Percentiles rank a stretch among this genome's conserved stretches.
Conservation (phyloP, 768 basidiomycete species). For the Fomitopsis pulvina region DNA sequence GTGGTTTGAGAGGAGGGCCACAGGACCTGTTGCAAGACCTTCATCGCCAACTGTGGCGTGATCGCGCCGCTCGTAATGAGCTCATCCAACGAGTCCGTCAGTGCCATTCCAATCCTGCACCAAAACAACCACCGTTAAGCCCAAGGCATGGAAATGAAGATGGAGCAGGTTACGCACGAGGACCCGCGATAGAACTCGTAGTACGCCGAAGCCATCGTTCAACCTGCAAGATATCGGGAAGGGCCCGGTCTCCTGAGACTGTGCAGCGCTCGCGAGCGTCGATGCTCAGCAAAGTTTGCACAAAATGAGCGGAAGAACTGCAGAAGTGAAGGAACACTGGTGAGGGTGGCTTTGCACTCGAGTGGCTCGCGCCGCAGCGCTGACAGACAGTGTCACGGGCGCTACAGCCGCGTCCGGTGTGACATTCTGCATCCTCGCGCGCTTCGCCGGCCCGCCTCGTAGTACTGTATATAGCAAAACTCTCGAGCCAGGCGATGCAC, state of each 20-base stretch:
- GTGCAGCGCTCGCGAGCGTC: not conserved
- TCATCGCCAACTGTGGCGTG: slow-evolving; percentile 97
- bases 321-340: not conserved
- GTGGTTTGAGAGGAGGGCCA: not conserved
- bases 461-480: no score
- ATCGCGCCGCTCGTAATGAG: slow-evolving; percentile 95
- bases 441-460: no score
- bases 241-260: not conserved
- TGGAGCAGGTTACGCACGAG: slow-evolving; percentile 50
- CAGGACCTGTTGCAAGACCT: slow-evolving; percentile 90
- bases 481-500: no score
- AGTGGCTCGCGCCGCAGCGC: not conserved
- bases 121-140: not conserved
- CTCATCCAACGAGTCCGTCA: slow-evolving; percentile 98
- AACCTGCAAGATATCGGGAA: not conserved
- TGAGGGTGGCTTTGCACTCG: not conserved
- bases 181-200: slow-evolving; percentile 92
- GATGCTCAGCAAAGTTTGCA: not conserved
- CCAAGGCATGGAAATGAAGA: not conserved
- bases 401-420: not conserved
- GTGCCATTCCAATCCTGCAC: slow-evolving; percentile 87
- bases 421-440: no score
- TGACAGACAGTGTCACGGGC: not conserved
- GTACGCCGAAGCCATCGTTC: slow-evolving; percentile 70
- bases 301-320: not conserved